Evolutionary conservation across 1,284 basidiomycete species (phyloP).

Genomic region (Inonotus hispidus): DNA sequence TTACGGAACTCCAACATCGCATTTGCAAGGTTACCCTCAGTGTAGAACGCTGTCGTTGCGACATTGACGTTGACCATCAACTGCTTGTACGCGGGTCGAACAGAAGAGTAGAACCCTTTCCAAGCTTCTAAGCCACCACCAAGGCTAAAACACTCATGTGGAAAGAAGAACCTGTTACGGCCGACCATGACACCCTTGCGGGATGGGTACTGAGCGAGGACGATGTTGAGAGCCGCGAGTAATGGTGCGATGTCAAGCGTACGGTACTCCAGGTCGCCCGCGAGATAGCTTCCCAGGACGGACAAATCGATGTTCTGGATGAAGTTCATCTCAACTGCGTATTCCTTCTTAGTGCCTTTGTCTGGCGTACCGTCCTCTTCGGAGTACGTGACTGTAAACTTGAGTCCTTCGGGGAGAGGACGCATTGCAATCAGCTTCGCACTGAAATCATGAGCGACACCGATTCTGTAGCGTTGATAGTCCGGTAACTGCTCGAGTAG

Average conservation of each 20-base stretch:
- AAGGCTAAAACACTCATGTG: slow-evolving; percentile 39
- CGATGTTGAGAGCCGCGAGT: slow-evolving; percentile 67
- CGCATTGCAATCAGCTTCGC: slow-evolving; percentile 57
- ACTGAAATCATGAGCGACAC: slow-evolving; percentile 65
- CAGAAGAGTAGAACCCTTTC: slow-evolving; percentile 71
- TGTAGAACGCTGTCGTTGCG: slow-evolving; percentile 74
- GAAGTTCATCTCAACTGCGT: slow-evolving; percentile 56
- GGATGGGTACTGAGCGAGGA: slow-evolving; percentile 54
- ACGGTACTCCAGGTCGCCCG: slow-evolving; percentile 53
- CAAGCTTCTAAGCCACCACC: slow-evolving; percentile 65
- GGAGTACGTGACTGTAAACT: slow-evolving; percentile 50
- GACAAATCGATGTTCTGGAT: slow-evolving; percentile 52
- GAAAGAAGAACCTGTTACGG: slow-evolving; percentile 72
- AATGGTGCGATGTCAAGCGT: slow-evolving; percentile 62
- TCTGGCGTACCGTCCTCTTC: slow-evolving; percentile 57
- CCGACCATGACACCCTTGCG: slow-evolving; percentile 71
- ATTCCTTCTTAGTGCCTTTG: slow-evolving; percentile 42
- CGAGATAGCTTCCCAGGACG: slow-evolving; percentile 52
- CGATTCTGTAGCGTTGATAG: slow-evolving; percentile 44
- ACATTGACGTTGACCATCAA: slow-evolving; percentile 79
- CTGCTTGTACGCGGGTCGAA: slow-evolving; percentile 63
- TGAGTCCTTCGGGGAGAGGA: slow-evolving; percentile 51
- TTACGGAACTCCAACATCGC: slow-evolving; percentile 48
- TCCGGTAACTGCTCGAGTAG: slow-evolving; percentile 56
- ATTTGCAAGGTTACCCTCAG: slow-evolving; percentile 52